These are phyloP conservation scores for Microdochium trichocladiopsis DNA, from an alignment of 2,329 filamentous ascomycete species.

Conservation along the genomic window DNA sequence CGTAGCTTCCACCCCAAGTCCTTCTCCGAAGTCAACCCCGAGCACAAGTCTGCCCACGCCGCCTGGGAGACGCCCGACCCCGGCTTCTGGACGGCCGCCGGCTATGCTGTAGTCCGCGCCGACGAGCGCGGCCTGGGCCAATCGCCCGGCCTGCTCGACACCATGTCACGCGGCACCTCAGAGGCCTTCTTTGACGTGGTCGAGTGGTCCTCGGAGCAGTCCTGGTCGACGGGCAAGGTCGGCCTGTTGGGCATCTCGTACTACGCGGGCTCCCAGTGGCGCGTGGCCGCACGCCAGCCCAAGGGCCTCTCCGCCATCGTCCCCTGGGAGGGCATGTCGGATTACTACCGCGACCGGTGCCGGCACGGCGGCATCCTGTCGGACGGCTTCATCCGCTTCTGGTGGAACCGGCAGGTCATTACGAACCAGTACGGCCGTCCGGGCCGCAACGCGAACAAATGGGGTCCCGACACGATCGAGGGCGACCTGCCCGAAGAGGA, in stretches of 20 bases:
- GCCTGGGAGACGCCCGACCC: conserved; percentile 55
- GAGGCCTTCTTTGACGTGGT: conserved; percentile 42
- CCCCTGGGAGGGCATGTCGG: conserved; percentile 46
- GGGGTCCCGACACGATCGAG: conserved; percentile 43
- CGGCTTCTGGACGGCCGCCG: conserved; percentile 45
- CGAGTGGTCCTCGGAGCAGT: conserved; percentile 39
- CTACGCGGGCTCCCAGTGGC: conserved; percentile 41
- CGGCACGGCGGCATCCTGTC: conserved; percentile 56
- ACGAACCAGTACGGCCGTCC: conserved; percentile 59
- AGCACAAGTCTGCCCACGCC: conserved; percentile 45
- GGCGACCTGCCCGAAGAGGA: conserved; percentile 48
- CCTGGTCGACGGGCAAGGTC: conserved; percentile 40
- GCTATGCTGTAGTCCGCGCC: conserved; percentile 47
- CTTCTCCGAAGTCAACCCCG: conserved; percentile 42
- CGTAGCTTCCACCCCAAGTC: conserved; percentile 28
- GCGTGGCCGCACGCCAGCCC: conserved; percentile 37
- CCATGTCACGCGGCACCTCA: conserved; percentile 38
- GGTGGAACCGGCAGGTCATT: conserved; percentile 62
- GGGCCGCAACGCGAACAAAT: conserved; percentile 6
- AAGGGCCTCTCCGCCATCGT: conserved; percentile 39
- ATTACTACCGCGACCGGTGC: conserved; percentile 49
- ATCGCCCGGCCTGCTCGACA: conserved; percentile 37
- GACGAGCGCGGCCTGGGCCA: conserved; percentile 42
- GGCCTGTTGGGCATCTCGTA: conserved; percentile 41
- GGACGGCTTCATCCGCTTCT: conserved; percentile 52